Percentiles rank a stretch among this genome's conserved stretches.
Evolutionary conservation across 305 asterid species (phyloP).

Genomic region (Fraxinus greggii): DNA sequence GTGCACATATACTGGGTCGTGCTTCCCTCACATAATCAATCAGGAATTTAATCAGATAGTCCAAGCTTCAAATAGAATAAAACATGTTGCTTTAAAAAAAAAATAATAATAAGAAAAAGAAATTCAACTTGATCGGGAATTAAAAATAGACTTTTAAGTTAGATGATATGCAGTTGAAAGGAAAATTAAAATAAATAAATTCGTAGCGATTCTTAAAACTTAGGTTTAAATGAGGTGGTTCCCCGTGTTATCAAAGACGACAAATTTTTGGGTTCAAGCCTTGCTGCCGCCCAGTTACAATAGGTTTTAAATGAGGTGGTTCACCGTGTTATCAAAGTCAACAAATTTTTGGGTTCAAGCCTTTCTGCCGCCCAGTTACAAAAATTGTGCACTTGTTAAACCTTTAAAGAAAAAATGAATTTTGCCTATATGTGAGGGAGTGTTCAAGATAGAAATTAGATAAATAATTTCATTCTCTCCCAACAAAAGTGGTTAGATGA

Average conservation of each 20-base stretch:
- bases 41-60: not conserved
- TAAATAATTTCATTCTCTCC: not conserved
- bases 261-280: not conserved
- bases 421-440: not conserved
- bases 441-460: not conserved
- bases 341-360: not conserved
- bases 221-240: not conserved
- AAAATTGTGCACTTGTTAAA: not conserved
- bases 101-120: not conserved
- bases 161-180: not conserved
- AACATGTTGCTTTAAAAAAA: not conserved
- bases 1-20: not conserved
- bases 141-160: not conserved
- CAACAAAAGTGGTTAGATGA: not conserved
- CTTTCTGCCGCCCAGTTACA: not conserved
- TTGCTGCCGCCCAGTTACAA: not conserved
- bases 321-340: not conserved
- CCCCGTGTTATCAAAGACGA: not conserved
- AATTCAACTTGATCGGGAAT: not conserved
- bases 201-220: not conserved
- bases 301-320: not conserved
- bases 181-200: not conserved
- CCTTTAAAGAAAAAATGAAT: not conserved
- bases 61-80: conserved; percentile 4
- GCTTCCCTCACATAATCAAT: conserved; percentile 9